Evolutionary conservation across 1,284 basidiomycete genomes (phyloP).

Genomic region (Malassezia sp.): DNA sequence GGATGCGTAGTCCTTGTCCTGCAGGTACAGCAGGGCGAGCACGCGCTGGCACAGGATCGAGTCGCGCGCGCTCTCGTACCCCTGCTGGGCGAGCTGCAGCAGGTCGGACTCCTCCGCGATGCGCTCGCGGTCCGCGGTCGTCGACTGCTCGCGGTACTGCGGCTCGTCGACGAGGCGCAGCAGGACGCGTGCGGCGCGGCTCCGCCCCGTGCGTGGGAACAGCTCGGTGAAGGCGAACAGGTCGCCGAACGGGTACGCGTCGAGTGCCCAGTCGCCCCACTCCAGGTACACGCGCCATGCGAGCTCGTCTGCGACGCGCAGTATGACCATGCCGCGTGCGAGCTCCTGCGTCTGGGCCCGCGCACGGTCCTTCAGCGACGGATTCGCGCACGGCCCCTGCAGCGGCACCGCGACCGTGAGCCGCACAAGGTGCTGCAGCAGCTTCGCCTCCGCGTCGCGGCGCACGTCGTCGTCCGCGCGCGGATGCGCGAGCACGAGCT

Average conservation of each 20-base stretch:
- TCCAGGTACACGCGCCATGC: conserved; percentile 73
- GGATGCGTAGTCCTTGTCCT: conserved; percentile 60
- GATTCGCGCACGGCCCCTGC: background rate
- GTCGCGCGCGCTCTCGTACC: conserved; percentile 53
- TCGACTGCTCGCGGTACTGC: conserved; percentile 22
- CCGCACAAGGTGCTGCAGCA: conserved; percentile 24
- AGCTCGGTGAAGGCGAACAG: conserved; percentile 59
- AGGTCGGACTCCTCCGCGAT: conserved; percentile 19
- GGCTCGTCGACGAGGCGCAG: conserved; percentile 31
- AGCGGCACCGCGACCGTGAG: conserved; percentile 26
- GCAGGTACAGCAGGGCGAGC: conserved; percentile 60
- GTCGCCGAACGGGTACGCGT: conserved; percentile 56
- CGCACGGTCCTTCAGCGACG: conserved; percentile 50
- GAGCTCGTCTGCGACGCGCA: conserved; percentile 62
- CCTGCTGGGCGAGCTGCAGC: conserved; percentile 48
- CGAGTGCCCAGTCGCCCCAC: conserved; percentile 61
- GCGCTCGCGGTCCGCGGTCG: conserved; percentile 20
- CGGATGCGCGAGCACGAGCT: conserved; percentile 31
- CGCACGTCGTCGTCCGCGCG: conserved; percentile 31
- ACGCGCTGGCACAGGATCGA: conserved; percentile 66
- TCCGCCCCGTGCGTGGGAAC: conserved; percentile 54
- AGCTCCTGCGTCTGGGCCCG: conserved; percentile 60
- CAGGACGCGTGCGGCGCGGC: conserved; percentile 22
- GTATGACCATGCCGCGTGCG: conserved; percentile 60
- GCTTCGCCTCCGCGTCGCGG: conserved; percentile 27